Conservation (phyloP, 805 yeast genomes). For the Lachancea dasiensis region DNA sequence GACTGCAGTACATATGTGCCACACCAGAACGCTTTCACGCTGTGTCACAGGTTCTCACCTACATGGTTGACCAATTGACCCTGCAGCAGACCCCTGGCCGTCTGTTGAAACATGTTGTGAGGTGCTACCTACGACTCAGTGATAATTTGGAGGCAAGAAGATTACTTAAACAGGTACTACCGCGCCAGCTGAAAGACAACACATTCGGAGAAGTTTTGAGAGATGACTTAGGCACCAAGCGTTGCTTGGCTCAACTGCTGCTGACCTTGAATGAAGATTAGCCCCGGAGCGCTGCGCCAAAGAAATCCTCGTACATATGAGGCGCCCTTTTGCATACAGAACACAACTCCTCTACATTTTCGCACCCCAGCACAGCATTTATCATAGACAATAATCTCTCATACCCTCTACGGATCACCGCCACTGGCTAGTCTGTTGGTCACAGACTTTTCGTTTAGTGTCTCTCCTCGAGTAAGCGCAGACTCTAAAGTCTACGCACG, state of each 20-base stretch:
- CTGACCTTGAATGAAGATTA: conserved; percentile 49
- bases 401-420: no score
- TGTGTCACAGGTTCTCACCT: conserved; percentile 78
- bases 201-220: conserved; percentile 72
- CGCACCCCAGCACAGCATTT: no score
- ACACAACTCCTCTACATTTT: no score
- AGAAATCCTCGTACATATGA: no score
- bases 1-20: conserved; percentile 87
- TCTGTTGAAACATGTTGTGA: conserved; percentile 82
- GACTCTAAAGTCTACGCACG: no score
- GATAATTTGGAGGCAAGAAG: conserved; percentile 89
- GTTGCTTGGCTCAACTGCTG: conserved; percentile 78
- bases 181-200: conserved; percentile 69
- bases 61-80: conserved; percentile 82
- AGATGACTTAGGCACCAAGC: conserved; percentile 84
- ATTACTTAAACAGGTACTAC: conserved; percentile 74
- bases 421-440: no score
- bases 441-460: no score
- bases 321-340: no score
- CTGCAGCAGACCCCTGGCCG: conserved; percentile 69
- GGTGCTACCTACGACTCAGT: conserved; percentile 85
- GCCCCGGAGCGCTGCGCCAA: no score
- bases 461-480: no score
- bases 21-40: conserved; percentile 93
- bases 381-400: no score